phyloP scores from a whole-genome alignment of 106 monocot species.

The Hemerocallis citrina region DNA sequence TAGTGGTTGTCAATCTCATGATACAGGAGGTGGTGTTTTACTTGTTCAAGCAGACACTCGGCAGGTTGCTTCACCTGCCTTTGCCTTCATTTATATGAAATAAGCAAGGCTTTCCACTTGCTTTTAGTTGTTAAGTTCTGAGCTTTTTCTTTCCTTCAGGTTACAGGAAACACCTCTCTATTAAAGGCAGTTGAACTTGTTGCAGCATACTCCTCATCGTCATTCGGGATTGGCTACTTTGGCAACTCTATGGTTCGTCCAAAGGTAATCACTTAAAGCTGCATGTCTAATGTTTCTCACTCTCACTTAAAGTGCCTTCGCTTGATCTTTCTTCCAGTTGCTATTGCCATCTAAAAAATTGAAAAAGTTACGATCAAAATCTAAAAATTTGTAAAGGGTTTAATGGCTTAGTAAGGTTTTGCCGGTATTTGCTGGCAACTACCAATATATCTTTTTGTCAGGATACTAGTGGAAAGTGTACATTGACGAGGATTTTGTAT shows the following conservation, averaged over 20 bases:
- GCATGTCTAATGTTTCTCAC: no score
- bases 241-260: conserved; percentile 66
- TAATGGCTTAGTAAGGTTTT: no score
- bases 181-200: conserved; percentile 70
- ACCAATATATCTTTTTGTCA: no score
- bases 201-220: conserved; percentile 79
- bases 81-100: not conserved
- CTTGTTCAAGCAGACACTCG: conserved; percentile 72
- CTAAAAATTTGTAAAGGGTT: no score
- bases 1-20: conserved; percentile 33
- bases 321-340: no score
- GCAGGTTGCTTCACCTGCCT: conserved; percentile 32
- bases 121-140: not conserved
- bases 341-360: no score
- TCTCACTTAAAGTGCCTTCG: no score
- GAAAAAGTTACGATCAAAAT: no score
- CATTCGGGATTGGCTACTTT: conserved; percentile 84
- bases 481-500: no score
- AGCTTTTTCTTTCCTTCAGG: conserved; percentile 14
- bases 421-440: no score
- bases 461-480: no score
- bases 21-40: conserved; percentile 72
- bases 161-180: conserved; percentile 9
- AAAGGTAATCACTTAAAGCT: conserved; percentile 72
- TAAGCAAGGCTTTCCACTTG: not conserved